Percentiles rank a stretch among this genome's conserved stretches.
Evolutionary conservation across 169 alveolate genomes (phyloP).

Genomic region (Eimeria falciformis): DNA sequence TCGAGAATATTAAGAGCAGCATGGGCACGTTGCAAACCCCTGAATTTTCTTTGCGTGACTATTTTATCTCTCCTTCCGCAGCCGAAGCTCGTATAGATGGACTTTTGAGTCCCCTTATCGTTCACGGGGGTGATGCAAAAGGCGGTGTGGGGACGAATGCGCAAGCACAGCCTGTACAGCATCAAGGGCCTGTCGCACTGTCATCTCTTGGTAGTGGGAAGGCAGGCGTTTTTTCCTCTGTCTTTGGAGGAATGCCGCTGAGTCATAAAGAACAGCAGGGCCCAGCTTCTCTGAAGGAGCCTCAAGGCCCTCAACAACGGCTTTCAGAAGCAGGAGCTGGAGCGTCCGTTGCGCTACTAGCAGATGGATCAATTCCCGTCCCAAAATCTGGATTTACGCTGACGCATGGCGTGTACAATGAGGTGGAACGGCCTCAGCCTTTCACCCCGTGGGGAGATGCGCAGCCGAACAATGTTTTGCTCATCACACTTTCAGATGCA

Average conservation of each 20-base stretch:
- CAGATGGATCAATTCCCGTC: neutral
- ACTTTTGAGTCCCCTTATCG: neutral
- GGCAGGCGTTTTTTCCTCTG: slow-evolving; percentile 4
- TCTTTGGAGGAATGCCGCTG: neutral
- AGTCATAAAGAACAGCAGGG: neutral
- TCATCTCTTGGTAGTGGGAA: neutral
- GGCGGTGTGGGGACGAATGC: neutral
- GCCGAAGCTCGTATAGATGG: no score
- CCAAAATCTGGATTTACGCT: neutral
- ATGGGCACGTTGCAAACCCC: neutral
- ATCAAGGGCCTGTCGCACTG: neutral
- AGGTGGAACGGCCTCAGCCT: neutral
- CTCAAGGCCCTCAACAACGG: neutral
- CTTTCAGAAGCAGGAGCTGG: slow-evolving; percentile 8
- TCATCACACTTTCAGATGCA: slow-evolving; percentile 5
- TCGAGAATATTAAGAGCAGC: neutral
- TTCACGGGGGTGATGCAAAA: neutral
- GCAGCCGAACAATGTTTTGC: neutral
- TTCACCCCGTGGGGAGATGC: slow-evolving; percentile 52
- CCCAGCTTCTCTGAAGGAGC: neutral
- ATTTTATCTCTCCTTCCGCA: no score
- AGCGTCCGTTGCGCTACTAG: neutral
- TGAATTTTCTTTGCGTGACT: no score
- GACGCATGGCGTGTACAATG: neutral
- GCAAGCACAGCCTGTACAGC: neutral